Conservation (phyloP, 2,329 filamentous ascomycete species). For the Drechslerella dactyloides region DNA sequence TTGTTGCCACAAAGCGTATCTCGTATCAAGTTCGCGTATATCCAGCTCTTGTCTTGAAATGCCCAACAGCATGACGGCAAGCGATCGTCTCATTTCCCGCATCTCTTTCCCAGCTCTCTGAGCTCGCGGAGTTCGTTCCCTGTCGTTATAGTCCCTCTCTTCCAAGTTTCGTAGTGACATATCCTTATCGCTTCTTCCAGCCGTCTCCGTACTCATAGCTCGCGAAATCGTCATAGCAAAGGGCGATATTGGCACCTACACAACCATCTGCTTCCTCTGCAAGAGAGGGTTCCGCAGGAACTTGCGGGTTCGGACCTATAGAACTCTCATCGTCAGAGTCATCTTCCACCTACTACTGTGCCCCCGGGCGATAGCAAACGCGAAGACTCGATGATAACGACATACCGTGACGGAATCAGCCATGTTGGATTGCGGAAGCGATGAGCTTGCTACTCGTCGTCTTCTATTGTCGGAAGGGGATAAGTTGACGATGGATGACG, state of each 20-base stretch:
- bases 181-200: neutral
- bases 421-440: conserved; percentile 43
- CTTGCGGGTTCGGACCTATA: conserved; percentile 80
- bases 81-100: neutral
- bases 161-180: neutral
- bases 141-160: neutral
- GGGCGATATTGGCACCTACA: conserved; percentile 70
- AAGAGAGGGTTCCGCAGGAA: conserved; percentile 99
- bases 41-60: conserved; percentile 22
- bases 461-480: conserved; percentile 28
- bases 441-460: conserved; percentile 38
- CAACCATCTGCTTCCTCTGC: conserved; percentile 99
- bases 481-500: conserved; percentile 32
- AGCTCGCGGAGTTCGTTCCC: neutral
- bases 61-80: conserved; percentile 17
- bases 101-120: neutral
- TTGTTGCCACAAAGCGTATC: neutral
- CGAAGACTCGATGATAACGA: conserved; percentile 11
- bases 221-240: conserved; percentile 36
- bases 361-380: conserved; percentile 56
- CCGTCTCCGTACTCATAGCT: conserved; percentile 3
- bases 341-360: conserved; percentile 69
- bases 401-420: conserved; percentile 50
- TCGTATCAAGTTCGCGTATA: conserved; percentile 11
- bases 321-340: conserved; percentile 28